Evolutionary conservation across 2,329 filamentous ascomycete genomes (phyloP).

Genomic region (Leptosphaerulina australis): DNA sequence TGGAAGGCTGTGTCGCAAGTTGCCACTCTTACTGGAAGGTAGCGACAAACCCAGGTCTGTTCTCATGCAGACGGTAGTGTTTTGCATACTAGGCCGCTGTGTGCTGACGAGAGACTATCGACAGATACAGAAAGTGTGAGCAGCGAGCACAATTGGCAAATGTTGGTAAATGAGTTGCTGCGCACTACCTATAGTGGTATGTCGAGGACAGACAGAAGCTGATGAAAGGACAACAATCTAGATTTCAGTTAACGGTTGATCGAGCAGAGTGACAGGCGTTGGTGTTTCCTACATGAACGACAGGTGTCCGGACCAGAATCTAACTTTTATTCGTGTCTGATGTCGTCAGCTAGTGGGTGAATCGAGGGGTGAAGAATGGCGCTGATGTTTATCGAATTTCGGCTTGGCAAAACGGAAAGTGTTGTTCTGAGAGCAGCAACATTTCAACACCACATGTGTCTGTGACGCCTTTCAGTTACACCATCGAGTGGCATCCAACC

Average conservation of each 20-base stretch:
- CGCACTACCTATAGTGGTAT: conserved; percentile 7
- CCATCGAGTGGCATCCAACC: background rate
- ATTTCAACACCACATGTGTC: conserved; percentile 15
- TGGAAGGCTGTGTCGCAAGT: background rate
- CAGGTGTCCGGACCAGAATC: conserved; percentile 9
- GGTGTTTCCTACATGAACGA: background rate
- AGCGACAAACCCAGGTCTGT: background rate
- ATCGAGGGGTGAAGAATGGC: conserved; percentile 14
- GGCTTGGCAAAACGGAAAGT: conserved; percentile 13
- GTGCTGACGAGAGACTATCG: conserved; percentile 10
- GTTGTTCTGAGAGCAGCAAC: conserved; percentile 3
- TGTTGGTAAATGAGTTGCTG: conserved; percentile 12
- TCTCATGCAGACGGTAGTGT: background rate
- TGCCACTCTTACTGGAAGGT: background rate
- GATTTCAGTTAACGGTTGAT: conserved; percentile 3
- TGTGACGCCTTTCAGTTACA: conserved; percentile 1
- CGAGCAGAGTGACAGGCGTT: conserved; percentile 12
- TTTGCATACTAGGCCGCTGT: background rate
- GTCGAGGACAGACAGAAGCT: background rate
- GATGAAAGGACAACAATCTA: conserved; percentile 9
- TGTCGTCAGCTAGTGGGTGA: conserved; percentile 11
- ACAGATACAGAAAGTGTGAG: conserved; percentile 1
- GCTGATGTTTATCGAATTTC: conserved; percentile 20
- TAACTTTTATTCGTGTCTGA: conserved; percentile 9
- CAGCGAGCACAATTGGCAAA: conserved; percentile 10